These are phyloP conservation scores for Neurospora sp. DNA, from an alignment of 2,329 filamentous ascomycete genomes.

Conservation along the genomic window DNA sequence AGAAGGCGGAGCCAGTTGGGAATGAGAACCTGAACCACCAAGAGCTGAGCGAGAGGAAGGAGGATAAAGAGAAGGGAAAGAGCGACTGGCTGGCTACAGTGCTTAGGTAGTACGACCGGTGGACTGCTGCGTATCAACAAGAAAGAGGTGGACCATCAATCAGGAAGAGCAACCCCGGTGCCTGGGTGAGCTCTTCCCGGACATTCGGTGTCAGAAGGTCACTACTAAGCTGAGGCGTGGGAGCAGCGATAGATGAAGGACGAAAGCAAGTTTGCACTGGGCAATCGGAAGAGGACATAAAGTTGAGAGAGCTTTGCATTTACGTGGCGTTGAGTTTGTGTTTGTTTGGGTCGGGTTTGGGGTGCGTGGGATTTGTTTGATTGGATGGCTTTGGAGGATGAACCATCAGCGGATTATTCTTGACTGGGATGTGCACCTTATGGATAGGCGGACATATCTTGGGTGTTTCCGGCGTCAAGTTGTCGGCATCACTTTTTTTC, in stretches of 20 bases:
- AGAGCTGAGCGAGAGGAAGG: not conserved
- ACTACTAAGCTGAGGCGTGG: not conserved
- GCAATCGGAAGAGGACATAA: not conserved
- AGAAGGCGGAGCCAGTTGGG: not conserved
- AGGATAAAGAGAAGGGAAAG: not conserved
- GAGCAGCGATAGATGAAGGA: not conserved
- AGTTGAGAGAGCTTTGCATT: constrained; percentile 9
- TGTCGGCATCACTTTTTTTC: not conserved
- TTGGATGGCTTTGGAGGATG: not conserved
- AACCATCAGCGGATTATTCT: not conserved
- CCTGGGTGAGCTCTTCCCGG: not conserved
- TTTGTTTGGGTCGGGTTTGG: not conserved
- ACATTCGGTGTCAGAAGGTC: not conserved
- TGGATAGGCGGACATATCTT: not conserved
- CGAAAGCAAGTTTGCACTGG: not conserved
- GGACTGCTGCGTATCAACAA: not conserved
- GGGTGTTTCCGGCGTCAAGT: not conserved
- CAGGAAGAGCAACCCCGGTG: not conserved
- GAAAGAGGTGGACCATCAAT: not conserved
- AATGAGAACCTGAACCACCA: not conserved
- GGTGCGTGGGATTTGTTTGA: not conserved
- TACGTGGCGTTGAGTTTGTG: constrained; percentile 12
- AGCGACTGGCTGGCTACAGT: not conserved
- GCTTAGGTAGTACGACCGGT: not conserved
- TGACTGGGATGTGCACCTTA: not conserved